Base-by-base conservation (phyloP, 106 monocot genomes). In the Gastrodia elata region DNA sequence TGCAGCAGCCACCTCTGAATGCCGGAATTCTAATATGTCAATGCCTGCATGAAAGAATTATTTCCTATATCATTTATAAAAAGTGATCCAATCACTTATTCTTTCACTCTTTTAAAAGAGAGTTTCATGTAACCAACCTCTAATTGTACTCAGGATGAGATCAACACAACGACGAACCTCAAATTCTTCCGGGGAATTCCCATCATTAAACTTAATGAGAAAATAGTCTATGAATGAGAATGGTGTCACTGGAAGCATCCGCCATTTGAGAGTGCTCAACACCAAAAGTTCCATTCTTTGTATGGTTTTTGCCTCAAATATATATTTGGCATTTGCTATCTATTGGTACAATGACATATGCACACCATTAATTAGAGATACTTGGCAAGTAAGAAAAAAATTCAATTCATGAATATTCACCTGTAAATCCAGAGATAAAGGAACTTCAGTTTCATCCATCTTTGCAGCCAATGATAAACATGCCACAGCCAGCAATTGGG, bases 381-480 rank as follows among this genome's bases (percentile, higher is more conserved):
- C 15, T 18, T 38, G 36, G 5, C 38, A 15, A 13, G 0, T 9
- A 49, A 20, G 2, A 26, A 57, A 32, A 32, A 11, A 61, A 61
- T 61, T n/a, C n/a, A 61, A 22, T 8, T 67, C 57, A 37, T 56
- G 16, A 22, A 37, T 55, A 33, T 24, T 68, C 74, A 90, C 89
- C 89, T 90, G 89, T 61, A 87, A 80, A 72, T 90, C 84, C 42
- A 84, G 71, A 69, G 87, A 78, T 20, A 77, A 30, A 35, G 84
- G 88, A 14, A 86, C 82, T 33, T 82, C 82, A 73, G 82, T 79
- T 70, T 92, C 91, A 71, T 92, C 91, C 88, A 92, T 88, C 72
- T 92, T 92, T 39, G 84, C 82, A 55, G 89, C 88, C 56, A 92
- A 78, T 38, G 91, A 92, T 77, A 92, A 72, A 74, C 91, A 92